Evolutionary conservation across 2,329 filamentous ascomycete genomes (phyloP).

Genomic region (Aspergillus sp.): DNA sequence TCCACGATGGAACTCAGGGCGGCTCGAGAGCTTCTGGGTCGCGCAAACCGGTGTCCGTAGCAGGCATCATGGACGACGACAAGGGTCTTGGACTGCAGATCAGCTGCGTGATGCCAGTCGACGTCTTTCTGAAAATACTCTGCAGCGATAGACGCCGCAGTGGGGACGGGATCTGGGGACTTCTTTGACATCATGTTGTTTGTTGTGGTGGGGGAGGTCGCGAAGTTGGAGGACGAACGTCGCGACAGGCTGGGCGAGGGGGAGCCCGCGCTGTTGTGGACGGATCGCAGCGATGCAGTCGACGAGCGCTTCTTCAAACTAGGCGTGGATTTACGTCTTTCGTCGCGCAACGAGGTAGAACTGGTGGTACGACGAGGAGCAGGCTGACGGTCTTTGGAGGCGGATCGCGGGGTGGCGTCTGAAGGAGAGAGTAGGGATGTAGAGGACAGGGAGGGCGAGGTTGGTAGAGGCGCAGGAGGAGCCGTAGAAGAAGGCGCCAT

Average conservation of each 20-base stretch:
- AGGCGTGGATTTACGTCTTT: slow-evolving; percentile 26
- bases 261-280: slow-evolving; percentile 18
- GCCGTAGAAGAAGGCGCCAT: slow-evolving; percentile 15
- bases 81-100: slow-evolving; percentile 52
- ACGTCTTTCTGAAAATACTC: slow-evolving; percentile 65
- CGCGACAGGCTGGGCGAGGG: slow-evolving; percentile 27
- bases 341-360: slow-evolving; percentile 29
- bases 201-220: slow-evolving; percentile 17
- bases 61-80: slow-evolving; percentile 89
- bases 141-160: slow-evolving; percentile 53
- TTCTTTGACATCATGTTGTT: slow-evolving; percentile 22
- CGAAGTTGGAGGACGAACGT: slow-evolving; percentile 25
- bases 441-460: slow-evolving; percentile 17
- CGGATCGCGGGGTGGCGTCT: slow-evolving; percentile 14
- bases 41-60: slow-evolving; percentile 86
- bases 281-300: slow-evolving; percentile 30
- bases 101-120: slow-evolving; percentile 47
- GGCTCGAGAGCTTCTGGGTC: slow-evolving; percentile 66
- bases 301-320: slow-evolving; percentile 34
- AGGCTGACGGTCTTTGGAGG: slow-evolving; percentile 9
- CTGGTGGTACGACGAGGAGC: slow-evolving; percentile 26
- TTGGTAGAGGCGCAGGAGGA: slow-evolving; percentile 16
- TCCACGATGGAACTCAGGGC: slow-evolving; percentile 79
- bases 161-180: slow-evolving; percentile 23
- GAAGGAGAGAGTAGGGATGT: slow-evolving; percentile 19